Conservation (phyloP, 306 rosid species). For the Boehmeria nivea region DNA sequence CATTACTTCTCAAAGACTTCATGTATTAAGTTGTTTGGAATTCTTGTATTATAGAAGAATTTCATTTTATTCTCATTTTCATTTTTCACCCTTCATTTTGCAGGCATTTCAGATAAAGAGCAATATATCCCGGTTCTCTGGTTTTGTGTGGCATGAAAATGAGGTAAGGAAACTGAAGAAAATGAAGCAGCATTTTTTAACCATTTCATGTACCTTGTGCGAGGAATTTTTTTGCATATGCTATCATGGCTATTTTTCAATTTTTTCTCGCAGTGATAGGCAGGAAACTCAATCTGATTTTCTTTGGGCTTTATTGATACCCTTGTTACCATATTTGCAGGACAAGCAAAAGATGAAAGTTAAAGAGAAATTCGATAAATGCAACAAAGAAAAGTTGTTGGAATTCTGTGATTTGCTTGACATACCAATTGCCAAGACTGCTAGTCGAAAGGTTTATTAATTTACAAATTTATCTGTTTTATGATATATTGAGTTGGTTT, state of each 20-base stretch:
- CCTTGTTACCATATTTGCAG: conserved; percentile 36
- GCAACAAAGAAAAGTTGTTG: conserved; percentile 76
- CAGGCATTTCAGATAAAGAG: conserved; percentile 87
- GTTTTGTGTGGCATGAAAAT: conserved; percentile 88
- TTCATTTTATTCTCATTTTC: neutral
- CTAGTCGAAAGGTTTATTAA: conserved; percentile 71
- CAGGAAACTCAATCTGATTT: neutral
- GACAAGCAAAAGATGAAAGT: conserved; percentile 86
- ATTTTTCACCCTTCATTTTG: conserved; percentile 18
- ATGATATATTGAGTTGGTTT: too few relatives aligned
- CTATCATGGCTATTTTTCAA: neutral
- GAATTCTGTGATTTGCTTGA: conserved; percentile 87
- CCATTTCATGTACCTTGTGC: too few relatives aligned
- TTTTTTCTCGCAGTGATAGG: neutral
- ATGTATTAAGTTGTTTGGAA: neutral
- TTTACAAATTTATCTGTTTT: conserved; percentile 2
- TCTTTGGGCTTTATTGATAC: neutral
- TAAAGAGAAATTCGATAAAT: conserved; percentile 83
- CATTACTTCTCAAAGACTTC: too few relatives aligned
- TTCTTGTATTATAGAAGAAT: too few relatives aligned
- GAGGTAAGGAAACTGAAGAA: conserved; percentile 46
- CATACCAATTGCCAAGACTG: conserved; percentile 51
- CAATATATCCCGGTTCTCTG: conserved; percentile 90
- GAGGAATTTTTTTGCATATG: too few relatives aligned
- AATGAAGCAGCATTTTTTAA: too few relatives aligned